These are phyloP conservation scores for Saccharomycopsis javanensis DNA, from an alignment of 805 yeast species.

Conservation along the genomic window DNA sequence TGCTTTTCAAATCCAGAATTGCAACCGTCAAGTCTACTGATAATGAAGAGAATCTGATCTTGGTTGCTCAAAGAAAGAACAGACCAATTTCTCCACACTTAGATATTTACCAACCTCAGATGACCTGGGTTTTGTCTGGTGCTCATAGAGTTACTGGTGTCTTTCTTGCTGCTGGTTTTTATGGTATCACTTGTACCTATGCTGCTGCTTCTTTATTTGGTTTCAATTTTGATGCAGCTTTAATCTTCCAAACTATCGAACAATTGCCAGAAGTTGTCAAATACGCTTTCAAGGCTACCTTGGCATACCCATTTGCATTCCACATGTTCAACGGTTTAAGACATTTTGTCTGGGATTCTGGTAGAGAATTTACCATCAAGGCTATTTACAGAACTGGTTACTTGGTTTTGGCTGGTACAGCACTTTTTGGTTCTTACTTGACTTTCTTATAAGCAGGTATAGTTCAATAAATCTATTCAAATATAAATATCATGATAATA, in stretches of 20 bases:
- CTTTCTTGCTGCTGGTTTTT: conserved; percentile 67
- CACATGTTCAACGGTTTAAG: conserved; percentile 83
- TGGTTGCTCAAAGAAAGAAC: conserved; percentile 71
- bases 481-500: not conserved
- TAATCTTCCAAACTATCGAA: conserved; percentile 45
- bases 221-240: conserved; percentile 41
- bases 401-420: conserved; percentile 55
- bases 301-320: conserved; percentile 79
- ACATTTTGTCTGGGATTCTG: conserved; percentile 90
- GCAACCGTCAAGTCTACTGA: conserved; percentile 43
- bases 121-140: conserved; percentile 73
- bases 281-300: conserved; percentile 52
- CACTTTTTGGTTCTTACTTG: conserved; percentile 48
- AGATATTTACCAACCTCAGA: conserved; percentile 81
- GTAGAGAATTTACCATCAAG: conserved; percentile 64
- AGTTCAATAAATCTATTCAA: not conserved
- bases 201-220: conserved; percentile 64
- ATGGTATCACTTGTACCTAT: conserved; percentile 65
- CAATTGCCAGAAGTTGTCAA: conserved; percentile 58
- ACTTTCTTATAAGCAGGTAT: conserved; percentile 29
- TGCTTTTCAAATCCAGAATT: conserved; percentile 4
- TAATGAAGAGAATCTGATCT: conserved; percentile 55
- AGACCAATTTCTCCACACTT: conserved; percentile 92
- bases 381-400: conserved; percentile 94
- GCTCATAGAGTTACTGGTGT: conserved; percentile 87